Evolutionary conservation across 208 protist species (phyloP).

Genomic region (Leishmania turanica): DNA sequence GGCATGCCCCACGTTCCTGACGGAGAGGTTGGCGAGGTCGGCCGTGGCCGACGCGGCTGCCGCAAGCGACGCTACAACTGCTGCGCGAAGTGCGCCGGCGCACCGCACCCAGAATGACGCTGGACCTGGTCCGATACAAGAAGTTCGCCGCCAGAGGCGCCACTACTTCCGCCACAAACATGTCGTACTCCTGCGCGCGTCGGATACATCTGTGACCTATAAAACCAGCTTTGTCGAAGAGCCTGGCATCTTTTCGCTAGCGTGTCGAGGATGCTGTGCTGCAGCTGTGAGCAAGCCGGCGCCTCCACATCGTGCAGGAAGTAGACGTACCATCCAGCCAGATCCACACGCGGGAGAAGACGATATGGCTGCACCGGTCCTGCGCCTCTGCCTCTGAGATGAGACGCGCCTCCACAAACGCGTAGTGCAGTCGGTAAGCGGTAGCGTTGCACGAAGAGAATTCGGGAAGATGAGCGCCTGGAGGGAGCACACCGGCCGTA

Average conservation of each 20-base stretch:
- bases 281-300: not conserved
- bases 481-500: not conserved
- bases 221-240: constrained; percentile 18
- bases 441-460: not conserved
- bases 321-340: constrained; percentile 43
- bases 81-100: constrained; percentile 42
- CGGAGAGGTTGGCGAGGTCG: constrained; percentile 19
- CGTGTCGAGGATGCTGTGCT: constrained; percentile 13
- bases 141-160: constrained; percentile 24
- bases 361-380: constrained; percentile 9
- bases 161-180: constrained; percentile 37
- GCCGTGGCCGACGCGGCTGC: not conserved
- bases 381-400: constrained; percentile 16
- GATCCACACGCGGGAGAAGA: constrained; percentile 21
- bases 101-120: constrained; percentile 34
- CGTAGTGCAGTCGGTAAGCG: constrained; percentile 17
- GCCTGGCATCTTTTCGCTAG: constrained; percentile 11
- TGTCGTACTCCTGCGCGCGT: constrained; percentile 30
- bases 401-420: constrained; percentile 34
- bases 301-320: constrained; percentile 25
- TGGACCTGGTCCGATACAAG: constrained; percentile 25
- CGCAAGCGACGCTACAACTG: not conserved
- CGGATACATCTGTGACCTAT: constrained; percentile 23
- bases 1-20: constrained; percentile 30
- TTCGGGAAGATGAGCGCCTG: not conserved